phyloP scores from a whole-genome alignment of 176 grass and related monocot genomes.

The Rhynchospora tenuis region DNA sequence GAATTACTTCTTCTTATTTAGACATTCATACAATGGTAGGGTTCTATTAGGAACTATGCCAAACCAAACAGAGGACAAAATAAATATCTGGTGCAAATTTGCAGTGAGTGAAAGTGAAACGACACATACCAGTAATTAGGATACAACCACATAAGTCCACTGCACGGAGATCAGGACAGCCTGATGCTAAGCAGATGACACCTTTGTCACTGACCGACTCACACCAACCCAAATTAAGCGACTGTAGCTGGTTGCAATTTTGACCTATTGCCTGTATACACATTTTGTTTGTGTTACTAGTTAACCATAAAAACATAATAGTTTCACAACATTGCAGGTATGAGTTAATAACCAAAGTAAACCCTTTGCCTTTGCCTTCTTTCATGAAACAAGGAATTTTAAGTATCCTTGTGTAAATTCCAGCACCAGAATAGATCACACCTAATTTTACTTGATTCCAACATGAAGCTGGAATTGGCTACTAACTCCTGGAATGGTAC shows the following conservation, averaged over 20 bases:
- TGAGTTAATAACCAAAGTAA: not conserved
- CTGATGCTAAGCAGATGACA: slow-evolving; percentile 59
- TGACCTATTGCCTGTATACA: slow-evolving; percentile 49
- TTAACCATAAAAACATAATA: not conserved
- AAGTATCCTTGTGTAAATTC: not conserved
- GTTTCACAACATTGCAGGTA: not conserved
- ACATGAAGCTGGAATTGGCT: not conserved
- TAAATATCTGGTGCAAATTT: not conserved
- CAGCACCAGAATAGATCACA: not conserved
- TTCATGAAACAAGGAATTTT: not conserved
- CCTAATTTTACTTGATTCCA: not conserved
- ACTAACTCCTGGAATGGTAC: not conserved
- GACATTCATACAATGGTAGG: not conserved
- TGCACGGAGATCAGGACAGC: slow-evolving; percentile 70
- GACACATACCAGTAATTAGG: slow-evolving; percentile 70
- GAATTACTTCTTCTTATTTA: not conserved
- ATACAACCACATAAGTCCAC: slow-evolving; percentile 79
- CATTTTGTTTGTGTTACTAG: not conserved
- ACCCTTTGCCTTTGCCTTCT: not conserved
- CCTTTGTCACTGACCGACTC: slow-evolving; percentile 69
- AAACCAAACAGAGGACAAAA: not conserved
- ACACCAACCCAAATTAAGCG: slow-evolving; percentile 72
- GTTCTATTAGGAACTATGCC: too few relatives aligned
- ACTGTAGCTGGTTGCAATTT: slow-evolving; percentile 60
- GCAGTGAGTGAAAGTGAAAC: not conserved